Evolutionary conservation across 2,329 filamentous ascomycete genomes (phyloP), one percentile per base, ranked within the genome.

Genomic region (Chaetomium sp.): DNA sequence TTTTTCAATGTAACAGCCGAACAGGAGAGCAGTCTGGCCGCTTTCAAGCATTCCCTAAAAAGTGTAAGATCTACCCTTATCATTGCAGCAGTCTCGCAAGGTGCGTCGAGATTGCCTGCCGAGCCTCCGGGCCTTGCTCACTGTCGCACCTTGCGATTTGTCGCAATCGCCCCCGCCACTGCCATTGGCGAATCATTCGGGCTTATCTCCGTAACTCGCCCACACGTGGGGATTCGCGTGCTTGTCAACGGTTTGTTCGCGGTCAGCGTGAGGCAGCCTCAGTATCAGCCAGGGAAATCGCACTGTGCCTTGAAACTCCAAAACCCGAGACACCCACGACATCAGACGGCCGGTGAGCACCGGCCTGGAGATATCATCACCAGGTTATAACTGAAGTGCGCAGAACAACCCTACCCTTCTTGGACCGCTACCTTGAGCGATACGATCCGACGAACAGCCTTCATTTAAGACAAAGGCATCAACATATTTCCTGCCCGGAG

Each of bases 171-270:
- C 9, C 38, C 48, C 27, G 14, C 19, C 14, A 27, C 34, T 8
- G 44, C 56, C 37, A 56, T 59, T 59, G 54, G 42, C 57, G 50
- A 56, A 56, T 59, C 43, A 56, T 2, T 12, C 11, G 33, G 7
- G 38, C 51, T 51, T 55, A 41, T 56, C 47, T 53, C 42, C 44
- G 53, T 27, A 27, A 27, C 33, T 38, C 34, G 14, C 1, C 40
- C 49, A 37, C 57, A 59, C 57, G 57, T 59, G 57, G 50, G 48
- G 41, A 37, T 44, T 52, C 35, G 48, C 54, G 51, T 49, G 49
- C 49, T 49, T 37, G 34, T 36, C 48, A 59, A 55, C 57, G 54
- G 57, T 12, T 40, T 14, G 40, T 34, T 34, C 10, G 12, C 10
- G 34, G 53, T 49, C 5, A 46, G 27, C 44, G 14, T n/a, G 42